phyloP scores from a whole-genome alignment of 2,329 filamentous ascomycete species.

The Monosporascus sp. region DNA sequence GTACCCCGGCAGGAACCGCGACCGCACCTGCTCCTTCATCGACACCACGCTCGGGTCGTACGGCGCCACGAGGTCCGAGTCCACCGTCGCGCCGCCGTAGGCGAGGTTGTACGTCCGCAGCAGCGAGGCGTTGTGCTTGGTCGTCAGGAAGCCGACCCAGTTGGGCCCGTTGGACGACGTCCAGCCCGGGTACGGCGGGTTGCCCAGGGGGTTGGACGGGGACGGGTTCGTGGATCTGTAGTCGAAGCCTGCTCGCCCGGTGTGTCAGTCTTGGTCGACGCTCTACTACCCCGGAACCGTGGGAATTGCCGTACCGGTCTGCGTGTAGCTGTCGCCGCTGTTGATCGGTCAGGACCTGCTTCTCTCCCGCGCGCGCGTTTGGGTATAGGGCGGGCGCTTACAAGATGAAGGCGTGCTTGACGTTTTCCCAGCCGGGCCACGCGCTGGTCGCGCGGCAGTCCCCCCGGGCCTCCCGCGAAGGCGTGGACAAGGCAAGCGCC shows the following conservation, averaged over 20 bases:
- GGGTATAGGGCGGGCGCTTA: constrained; percentile 17
- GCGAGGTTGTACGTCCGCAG: constrained; percentile 50
- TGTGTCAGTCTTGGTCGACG: background rate
- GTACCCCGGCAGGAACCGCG: constrained; percentile 37
- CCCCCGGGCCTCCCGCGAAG: background rate
- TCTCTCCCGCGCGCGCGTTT: no score
- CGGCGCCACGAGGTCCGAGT: constrained; percentile 45
- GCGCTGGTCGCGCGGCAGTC: background rate
- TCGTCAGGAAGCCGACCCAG: constrained; percentile 46
- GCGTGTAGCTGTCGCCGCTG: constrained; percentile 30
- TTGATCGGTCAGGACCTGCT: background rate
- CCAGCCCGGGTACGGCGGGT: constrained; percentile 49
- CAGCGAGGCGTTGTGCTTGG: constrained; percentile 39
- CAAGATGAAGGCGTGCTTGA: constrained; percentile 39
- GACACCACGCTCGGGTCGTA: constrained; percentile 42
- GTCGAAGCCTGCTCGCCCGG: constrained; percentile 42
- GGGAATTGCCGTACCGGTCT: constrained; percentile 18
- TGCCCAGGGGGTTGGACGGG: constrained; percentile 54
- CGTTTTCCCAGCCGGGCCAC: constrained; percentile 31
- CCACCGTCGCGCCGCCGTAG: constrained; percentile 48
- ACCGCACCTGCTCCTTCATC: constrained; percentile 44
- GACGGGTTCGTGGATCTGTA: constrained; percentile 45
- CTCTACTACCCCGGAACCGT: no score
- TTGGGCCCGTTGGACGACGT: constrained; percentile 46
- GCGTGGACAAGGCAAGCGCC: background rate